These are phyloP conservation scores for Elsinoe ampelina DNA, from an alignment of 2,329 filamentous ascomycete genomes.

Conservation along the genomic window DNA sequence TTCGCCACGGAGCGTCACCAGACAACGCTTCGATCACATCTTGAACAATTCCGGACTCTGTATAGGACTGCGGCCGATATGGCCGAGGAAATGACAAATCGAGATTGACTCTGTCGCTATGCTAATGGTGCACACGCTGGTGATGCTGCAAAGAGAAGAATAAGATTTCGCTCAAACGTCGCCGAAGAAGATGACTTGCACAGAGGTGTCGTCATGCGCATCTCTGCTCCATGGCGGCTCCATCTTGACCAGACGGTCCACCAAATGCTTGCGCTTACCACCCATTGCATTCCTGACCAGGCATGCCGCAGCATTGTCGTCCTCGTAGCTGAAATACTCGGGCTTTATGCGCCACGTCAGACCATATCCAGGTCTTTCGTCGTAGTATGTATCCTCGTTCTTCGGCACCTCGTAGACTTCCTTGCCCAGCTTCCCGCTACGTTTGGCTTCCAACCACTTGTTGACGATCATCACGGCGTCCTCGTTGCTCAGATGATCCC, in stretches of 20 bases:
- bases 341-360: conserved; percentile 34
- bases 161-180: conserved; percentile 15
- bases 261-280: conserved; percentile 35
- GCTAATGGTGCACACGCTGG: neutral
- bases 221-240: conserved; percentile 28
- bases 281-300: conserved; percentile 45
- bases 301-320: conserved; percentile 45
- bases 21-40: neutral
- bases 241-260: conserved; percentile 31
- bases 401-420: conserved; percentile 2
- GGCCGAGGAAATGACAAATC: neutral
- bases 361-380: conserved; percentile 28
- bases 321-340: conserved; percentile 40
- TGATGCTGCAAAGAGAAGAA: neutral
- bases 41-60: neutral
- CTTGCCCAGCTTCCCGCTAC: conserved; percentile 10
- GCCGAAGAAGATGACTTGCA: conserved; percentile 47
- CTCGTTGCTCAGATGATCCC: conserved; percentile 30
- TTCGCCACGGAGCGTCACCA: neutral
- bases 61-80: neutral
- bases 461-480: conserved; percentile 35
- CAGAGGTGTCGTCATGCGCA: conserved; percentile 43
- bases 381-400: conserved; percentile 29
- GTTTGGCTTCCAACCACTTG: conserved; percentile 42
- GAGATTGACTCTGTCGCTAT: neutral